Evolutionary conservation across 2,329 filamentous ascomycete genomes (phyloP).

Genomic region (Zymoseptoria crescenta): DNA sequence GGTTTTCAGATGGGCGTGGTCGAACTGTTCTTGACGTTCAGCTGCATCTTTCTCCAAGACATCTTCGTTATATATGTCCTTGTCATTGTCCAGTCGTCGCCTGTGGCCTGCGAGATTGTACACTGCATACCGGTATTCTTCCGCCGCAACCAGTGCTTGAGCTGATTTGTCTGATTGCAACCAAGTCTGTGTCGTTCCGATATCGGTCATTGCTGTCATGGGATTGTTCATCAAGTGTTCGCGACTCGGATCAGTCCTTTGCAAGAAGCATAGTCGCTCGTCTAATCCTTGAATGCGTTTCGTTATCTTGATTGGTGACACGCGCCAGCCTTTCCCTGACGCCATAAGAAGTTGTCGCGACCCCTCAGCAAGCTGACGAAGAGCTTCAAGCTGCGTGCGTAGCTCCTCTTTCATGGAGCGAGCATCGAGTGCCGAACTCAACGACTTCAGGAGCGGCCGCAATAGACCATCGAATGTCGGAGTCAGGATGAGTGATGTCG

Average conservation of each 20-base stretch:
- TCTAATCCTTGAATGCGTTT: not conserved
- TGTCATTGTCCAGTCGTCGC: not conserved
- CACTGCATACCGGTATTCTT: not conserved
- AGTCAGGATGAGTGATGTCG: not conserved
- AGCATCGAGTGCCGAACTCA: not conserved
- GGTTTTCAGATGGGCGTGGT: not conserved
- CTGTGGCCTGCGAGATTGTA: not conserved
- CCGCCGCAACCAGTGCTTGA: not conserved
- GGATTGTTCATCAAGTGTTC: not conserved
- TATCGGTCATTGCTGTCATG: not conserved
- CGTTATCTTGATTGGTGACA: not conserved
- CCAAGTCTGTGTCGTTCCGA: not conserved
- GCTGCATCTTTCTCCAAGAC: not conserved
- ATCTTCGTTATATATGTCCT: not conserved
- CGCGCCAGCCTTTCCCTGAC: not conserved
- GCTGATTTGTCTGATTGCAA: not conserved
- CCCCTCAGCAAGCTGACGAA: not conserved
- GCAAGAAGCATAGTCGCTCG: not conserved
- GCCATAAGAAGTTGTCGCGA: not conserved
- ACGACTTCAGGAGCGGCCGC: not conserved
- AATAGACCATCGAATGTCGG: not conserved
- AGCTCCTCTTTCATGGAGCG: not conserved
- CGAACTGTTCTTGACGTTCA: not conserved
- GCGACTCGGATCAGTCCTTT: not conserved
- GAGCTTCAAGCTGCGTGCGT: not conserved